Base-by-base conservation (phyloP, 495 filamentous ascomycete genomes). In the Annulohypoxylon stygium region DNA sequence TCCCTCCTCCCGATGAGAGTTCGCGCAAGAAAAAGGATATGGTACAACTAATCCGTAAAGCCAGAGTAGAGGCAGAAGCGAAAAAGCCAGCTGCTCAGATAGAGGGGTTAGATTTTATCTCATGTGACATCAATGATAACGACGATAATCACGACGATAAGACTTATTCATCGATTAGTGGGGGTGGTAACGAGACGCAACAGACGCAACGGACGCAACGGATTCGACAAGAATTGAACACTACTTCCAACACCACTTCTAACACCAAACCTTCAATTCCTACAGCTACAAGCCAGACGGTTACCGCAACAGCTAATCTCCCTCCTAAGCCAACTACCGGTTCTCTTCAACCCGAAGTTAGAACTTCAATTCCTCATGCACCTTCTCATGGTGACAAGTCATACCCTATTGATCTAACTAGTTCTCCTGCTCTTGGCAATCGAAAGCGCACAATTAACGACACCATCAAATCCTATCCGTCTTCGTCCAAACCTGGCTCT, bases 1-100 rank as follows among this genome's bases (percentile, higher is more conserved):
- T 96, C 7, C 94, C 94, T 5, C 93, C 93, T 6, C 86, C 89
- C 0, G 90, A 92, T 73, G 71, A 85, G 76, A 45, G 69, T 45
- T 84, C 87, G 41, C 83, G 83, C 16, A 93, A 93, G 75, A 92
- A 90, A 78, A 90, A 91, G 70, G 93, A 97, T 67, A 89, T 97
- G 33, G 92, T 97, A 26, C 90, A 95, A 71, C 77, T 96, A 60
- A 97, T 97, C 71, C 89, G 93, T 71, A 97, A 97, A 71, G 92
- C 94, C 1, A 89, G 93, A 51, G 84, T 93, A 60, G 78, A 86
- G 78, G 71, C 75, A 36, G 61, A 83, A 16, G 73, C 83, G 11
- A 82, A 80, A 14, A 88, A 90, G 45, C 81, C 88, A 7, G 88
- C 90, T 18, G 83, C 85, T 11, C 83, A 87, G 0, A 90, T 90